These are phyloP conservation scores for Geranomyces michiganensis DNA, from an alignment of 192 early-diverging fungal genomes.

Conservation along the genomic window DNA sequence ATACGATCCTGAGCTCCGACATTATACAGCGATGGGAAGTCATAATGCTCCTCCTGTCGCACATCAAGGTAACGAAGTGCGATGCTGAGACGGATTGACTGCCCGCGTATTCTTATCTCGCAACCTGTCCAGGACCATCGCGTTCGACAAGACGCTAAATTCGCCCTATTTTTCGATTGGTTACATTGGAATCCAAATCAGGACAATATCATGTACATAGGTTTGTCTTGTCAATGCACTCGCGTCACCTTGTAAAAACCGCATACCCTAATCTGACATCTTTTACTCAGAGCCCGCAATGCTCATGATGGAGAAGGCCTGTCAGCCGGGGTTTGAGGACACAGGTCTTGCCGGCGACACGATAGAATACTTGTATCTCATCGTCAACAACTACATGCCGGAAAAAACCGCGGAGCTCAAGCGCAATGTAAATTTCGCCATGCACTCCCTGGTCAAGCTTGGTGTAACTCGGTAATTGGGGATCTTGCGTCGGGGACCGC, in stretches of 20 bases:
- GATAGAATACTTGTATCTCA: conserved; percentile 16
- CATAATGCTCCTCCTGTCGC: background rate
- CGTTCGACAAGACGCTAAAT: conserved; percentile 17
- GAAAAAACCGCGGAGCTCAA: background rate
- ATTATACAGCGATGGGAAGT: conserved; percentile 26
- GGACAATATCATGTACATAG: conserved; percentile 34
- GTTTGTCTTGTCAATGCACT: background rate
- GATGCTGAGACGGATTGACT: too few species aligned
- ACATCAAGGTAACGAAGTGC: background rate
- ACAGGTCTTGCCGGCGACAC: background rate
- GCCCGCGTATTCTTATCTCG: too few species aligned
- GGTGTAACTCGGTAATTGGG: conserved; percentile 4
- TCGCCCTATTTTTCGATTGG: conserved; percentile 29
- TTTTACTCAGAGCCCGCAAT: conserved; percentile 22
- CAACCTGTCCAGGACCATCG: background rate
- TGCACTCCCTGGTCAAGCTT: conserved; percentile 10
- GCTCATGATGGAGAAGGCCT: conserved; percentile 21
- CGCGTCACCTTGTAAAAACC: background rate
- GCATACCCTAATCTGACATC: background rate
- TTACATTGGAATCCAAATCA: conserved; percentile 18
- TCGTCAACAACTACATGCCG: conserved; percentile 11
- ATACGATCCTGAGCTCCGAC: conserved; percentile 21
- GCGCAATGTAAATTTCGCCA: conserved; percentile 11
- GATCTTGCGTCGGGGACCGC: too few species aligned
- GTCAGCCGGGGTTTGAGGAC: background rate